phyloP scores from a whole-genome alignment of 805 yeast species.

The Zygosaccharomyces bailii region DNA sequence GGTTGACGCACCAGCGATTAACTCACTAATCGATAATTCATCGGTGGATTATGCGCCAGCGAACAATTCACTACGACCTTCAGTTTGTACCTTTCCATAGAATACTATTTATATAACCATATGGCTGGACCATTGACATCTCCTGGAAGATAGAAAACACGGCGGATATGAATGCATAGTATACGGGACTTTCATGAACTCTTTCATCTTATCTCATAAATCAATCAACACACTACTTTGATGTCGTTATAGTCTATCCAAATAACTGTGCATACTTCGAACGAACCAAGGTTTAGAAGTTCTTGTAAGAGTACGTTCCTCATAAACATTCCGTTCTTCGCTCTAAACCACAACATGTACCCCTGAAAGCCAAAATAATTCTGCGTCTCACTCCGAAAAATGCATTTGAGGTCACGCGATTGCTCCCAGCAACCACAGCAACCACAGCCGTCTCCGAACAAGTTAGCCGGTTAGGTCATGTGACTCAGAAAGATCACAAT shows the following conservation, averaged over 20 bases:
- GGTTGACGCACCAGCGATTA: background rate
- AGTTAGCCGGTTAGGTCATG: background rate
- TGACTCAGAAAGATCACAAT: background rate
- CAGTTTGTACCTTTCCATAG: background rate
- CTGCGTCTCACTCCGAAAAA: background rate
- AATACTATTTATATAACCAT: background rate
- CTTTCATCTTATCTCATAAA: background rate
- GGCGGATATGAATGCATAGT: background rate
- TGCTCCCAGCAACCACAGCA: background rate
- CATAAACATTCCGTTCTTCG: background rate
- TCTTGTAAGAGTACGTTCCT: background rate
- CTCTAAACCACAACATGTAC: background rate
- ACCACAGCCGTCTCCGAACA: background rate
- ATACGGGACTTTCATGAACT: background rate
- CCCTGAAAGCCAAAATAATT: background rate
- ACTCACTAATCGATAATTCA: background rate
- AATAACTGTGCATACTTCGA: background rate
- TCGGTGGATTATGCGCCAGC: background rate
- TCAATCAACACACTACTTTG: background rate
- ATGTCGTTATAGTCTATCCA: background rate
- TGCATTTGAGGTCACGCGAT: background rate
- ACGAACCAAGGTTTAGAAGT: background rate
- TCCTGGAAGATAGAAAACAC: background rate
- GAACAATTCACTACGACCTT: background rate
- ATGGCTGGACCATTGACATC: background rate